Base-by-base conservation (phyloP, 495 filamentous ascomycete species). In the Daldinia grandis region DNA sequence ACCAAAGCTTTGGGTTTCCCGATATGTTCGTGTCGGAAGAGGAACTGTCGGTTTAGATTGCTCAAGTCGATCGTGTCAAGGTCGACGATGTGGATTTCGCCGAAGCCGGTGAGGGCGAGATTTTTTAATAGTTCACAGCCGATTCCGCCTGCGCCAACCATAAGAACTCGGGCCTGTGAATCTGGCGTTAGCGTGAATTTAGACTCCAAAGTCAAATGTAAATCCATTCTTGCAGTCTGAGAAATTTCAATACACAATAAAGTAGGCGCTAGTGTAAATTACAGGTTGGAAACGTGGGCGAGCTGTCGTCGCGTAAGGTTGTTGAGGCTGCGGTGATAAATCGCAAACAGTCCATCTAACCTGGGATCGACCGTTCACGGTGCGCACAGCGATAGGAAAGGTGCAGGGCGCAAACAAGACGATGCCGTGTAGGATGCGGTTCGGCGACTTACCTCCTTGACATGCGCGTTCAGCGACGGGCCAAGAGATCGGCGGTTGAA, bases 51-150 rank as follows among this genome's bases (percentile, higher is more conserved):
- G 74, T 99, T 99, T 53, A 99, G 86, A 74, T 99, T 99, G 82
- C 93, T 97, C 5, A 99, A 83, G 73, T 99, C 95, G 78, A 99
- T 98, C 0, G 95, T 99, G 77, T 99, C 95, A 33, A 99, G 90
- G 78, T 99, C 95, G 69, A 99, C 93, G 56, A 99, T 89, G 78
- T 98, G 94, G 51, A 98, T 88, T 81, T 97, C 93, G 51, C 94
- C 94, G 73, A 98, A 98, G 70, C 96, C 96, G 56, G 90, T 92
- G 25, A 97, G 88, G 58, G 94, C 92, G 62, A 99, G 90, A 81
- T 98, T 97, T 85, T 99, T 99, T 62, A 99, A 86, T 5, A 99
- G 87, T 79, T 99, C 95, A 80, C 95, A 99, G 63, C 95, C 95
- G 76, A 99, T 98, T 44, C 95, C 95, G 64, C 95, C 95, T 49